A percentile compares a stretch with the other conserved stretches of the same genome.
Evolutionary conservation across 495 filamentous ascomycete species (phyloP).

Genomic region (Extremus antarcticus): DNA sequence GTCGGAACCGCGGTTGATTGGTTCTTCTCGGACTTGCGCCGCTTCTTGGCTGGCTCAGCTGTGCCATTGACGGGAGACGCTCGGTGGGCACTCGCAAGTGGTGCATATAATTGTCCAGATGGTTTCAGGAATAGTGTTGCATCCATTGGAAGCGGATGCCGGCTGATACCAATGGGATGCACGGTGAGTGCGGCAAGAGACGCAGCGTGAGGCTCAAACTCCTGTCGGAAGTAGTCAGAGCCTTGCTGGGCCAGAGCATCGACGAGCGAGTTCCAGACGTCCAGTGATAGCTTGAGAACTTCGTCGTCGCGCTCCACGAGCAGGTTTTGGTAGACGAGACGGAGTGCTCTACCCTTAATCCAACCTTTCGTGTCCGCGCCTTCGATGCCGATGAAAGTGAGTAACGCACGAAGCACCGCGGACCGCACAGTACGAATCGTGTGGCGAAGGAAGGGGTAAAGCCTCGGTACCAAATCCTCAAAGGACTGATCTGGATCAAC

Average conservation of each 20-base stretch:
- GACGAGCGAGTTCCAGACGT: conserved; percentile 76
- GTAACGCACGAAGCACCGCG: conserved; percentile 81
- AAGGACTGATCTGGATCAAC: conserved; percentile 79
- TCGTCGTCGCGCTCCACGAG: conserved; percentile 82
- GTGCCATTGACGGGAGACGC: conserved; percentile 46
- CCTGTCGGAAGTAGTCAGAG: conserved; percentile 46
- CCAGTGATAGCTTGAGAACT: conserved; percentile 65
- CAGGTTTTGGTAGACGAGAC: conserved; percentile 87
- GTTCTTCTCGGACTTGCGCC: conserved; percentile 72
- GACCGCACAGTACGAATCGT: conserved; percentile 92
- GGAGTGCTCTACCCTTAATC: conserved; percentile 80
- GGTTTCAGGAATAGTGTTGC: conserved; percentile 79
- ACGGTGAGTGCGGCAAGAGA: conserved; percentile 69
- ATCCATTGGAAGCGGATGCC: conserved; percentile 85
- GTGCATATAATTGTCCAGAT: conserved; percentile 73
- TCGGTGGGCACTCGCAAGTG: conserved; percentile 34
- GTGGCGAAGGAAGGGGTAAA: conserved; percentile 93
- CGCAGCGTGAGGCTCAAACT: conserved; percentile 60
- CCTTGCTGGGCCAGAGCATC: conserved; percentile 49
- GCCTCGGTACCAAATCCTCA: conserved; percentile 76
- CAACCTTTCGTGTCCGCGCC: conserved; percentile 76
- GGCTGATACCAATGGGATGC: conserved; percentile 81
- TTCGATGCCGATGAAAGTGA: conserved; percentile 82
- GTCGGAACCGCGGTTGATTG: conserved; percentile 39
- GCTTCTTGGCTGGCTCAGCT: conserved; percentile 54